Percentiles rank a stretch among this genome's conserved stretches.
These are phyloP conservation scores for Cordyceps cicadae DNA, from an alignment of 2,329 filamentous ascomycete genomes.

Conservation along the genomic window DNA sequence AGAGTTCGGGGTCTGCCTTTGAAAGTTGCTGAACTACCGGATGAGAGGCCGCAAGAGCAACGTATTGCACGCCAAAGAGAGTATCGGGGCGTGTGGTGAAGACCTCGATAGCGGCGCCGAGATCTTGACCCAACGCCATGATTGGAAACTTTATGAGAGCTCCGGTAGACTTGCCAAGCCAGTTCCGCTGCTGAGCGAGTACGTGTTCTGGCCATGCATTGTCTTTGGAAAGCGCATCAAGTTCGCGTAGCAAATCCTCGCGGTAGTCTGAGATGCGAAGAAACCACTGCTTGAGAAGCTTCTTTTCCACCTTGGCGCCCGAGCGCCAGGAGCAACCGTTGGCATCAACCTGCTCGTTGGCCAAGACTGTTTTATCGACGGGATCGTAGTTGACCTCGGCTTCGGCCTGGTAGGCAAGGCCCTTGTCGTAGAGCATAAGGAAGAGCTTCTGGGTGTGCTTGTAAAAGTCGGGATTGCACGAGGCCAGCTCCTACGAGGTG, in stretches of 20 bases:
- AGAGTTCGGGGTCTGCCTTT: constrained; percentile 50
- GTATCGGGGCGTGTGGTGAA: constrained; percentile 84
- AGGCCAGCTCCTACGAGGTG: constrained; percentile 61
- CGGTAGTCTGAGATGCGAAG: constrained; percentile 74
- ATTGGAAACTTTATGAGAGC: constrained; percentile 65
- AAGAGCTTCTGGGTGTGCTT: constrained; percentile 85
- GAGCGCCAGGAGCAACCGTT: constrained; percentile 82
- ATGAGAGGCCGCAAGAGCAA: constrained; percentile 69
- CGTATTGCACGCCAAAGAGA: constrained; percentile 76
- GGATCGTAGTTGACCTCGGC: constrained; percentile 87
- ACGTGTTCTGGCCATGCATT: constrained; percentile 77
- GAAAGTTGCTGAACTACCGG: constrained; percentile 58
- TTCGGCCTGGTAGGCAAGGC: constrained; percentile 74
- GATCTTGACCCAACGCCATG: constrained; percentile 31
- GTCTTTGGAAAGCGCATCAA: constrained; percentile 55
- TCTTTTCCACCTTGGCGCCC: constrained; percentile 74
- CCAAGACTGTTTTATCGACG: constrained; percentile 79
- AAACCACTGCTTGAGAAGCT: constrained; percentile 80
- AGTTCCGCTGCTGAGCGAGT: constrained; percentile 74
- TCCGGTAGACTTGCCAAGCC: constrained; percentile 73
- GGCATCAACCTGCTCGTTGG: constrained; percentile 88
- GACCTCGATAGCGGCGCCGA: constrained; percentile 52
- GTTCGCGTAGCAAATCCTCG: constrained; percentile 61
- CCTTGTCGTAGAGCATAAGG: constrained; percentile 62
- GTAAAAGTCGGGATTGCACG: constrained; percentile 79